Base-by-base conservation (phyloP, 306 rosid species). In the Fragaria nilgerrensis region DNA sequence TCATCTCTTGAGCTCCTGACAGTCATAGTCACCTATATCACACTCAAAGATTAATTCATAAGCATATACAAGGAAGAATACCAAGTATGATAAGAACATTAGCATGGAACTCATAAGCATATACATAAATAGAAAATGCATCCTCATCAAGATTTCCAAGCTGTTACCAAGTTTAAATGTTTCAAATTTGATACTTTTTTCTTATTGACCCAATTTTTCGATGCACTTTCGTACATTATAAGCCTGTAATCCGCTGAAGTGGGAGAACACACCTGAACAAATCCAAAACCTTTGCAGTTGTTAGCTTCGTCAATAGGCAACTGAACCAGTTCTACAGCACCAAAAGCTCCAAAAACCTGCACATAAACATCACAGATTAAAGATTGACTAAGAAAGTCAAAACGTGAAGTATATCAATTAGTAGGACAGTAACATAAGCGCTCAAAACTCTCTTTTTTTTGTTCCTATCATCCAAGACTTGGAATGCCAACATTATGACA, bases 321-420 rank as follows among this genome's bases (percentile, higher is more conserved):
- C 85, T 92, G 99, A 77, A 95, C 99, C 75, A 92, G 88, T 82
- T 95, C 99, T 73, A 95, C 93, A 58, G 83, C 88, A 85, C 99
- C 99, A 87, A 95, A 95, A 70, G 99, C 96, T 87, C 93, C 99
- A 83, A 95, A 95, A 68, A 95, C 99, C 99, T 95, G 84, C 14
- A 77, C 13, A 72, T 61, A 68, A 58, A 72, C 37, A 53, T 59
- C 80, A 53, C 17, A 56, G 41, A 76, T 45, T 52, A 79, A 81
- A 43, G 66, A 49, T 58, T 55, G 65, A 78, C 39, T 67, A 77
- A 53, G 58, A 76, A 39, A 81, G 22, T 75, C 13, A 64, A 78
- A 58, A 49, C 6, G 32, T 29, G 17, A 52, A 73, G 44, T 15
- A 22, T 39, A 63, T 23, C 52, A 37, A 41, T 2, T 64, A 56